Conservation (phyloP, 2,329 filamentous ascomycete genomes). For the Gremmenia infestans region DNA sequence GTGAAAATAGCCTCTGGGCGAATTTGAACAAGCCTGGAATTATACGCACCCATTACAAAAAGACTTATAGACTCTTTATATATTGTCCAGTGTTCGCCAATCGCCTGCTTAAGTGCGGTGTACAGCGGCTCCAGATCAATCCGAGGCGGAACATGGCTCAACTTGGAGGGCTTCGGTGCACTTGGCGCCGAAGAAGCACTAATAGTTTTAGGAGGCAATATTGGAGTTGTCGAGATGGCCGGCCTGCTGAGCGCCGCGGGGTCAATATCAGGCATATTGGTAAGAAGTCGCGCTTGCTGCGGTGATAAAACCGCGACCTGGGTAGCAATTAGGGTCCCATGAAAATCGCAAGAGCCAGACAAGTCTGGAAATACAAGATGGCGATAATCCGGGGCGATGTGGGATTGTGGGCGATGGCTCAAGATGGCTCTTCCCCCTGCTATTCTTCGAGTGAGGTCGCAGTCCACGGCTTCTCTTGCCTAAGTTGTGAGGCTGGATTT, state of each 20-base stretch:
- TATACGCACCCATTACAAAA: slow-evolving; percentile 54
- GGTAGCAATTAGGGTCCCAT: slow-evolving; percentile 25
- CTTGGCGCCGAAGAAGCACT: slow-evolving; percentile 43
- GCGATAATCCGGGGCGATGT: slow-evolving; percentile 17
- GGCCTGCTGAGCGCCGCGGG: slow-evolving; percentile 63
- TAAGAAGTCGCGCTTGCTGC: slow-evolving; percentile 21
- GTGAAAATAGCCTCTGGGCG: not conserved
- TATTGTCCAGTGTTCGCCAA: slow-evolving; percentile 58
- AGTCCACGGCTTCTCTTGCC: not conserved
- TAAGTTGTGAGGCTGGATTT: slow-evolving; percentile 2
- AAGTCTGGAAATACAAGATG: slow-evolving; percentile 19
- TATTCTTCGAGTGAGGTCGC: not conserved
- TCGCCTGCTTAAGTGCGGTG: slow-evolving; percentile 53
- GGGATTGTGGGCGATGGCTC: slow-evolving; percentile 18
- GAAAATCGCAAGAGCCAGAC: slow-evolving; percentile 18
- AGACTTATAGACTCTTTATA: slow-evolving; percentile 61
- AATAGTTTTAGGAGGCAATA: slow-evolving; percentile 53
- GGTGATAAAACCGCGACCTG: slow-evolving; percentile 25
- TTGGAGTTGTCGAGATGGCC: slow-evolving; percentile 52
- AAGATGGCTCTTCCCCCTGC: slow-evolving; percentile 12
- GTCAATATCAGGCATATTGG: slow-evolving; percentile 63
- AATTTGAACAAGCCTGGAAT: not conserved
- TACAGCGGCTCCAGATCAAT: slow-evolving; percentile 65
- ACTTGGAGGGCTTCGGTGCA: slow-evolving; percentile 45
- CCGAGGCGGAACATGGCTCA: slow-evolving; percentile 58